Percentiles rank a stretch among this genome's conserved stretches.
Evolutionary conservation across 139 green algal species (phyloP).

Genomic region (Zygnema cylindricum): DNA sequence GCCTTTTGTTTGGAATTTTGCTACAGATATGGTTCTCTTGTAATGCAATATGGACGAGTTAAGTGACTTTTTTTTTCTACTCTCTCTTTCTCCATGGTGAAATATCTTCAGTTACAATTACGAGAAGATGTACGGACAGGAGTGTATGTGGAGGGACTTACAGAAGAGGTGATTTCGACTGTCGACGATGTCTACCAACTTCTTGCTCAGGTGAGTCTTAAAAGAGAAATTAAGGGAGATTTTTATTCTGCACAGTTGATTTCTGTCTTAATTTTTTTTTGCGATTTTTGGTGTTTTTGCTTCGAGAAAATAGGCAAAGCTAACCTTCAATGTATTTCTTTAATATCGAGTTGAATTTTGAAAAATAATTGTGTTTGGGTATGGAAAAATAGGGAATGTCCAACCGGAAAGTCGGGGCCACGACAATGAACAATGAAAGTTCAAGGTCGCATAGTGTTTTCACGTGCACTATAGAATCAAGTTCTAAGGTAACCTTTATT

Average conservation of each 20-base stretch:
- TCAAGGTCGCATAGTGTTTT: slow-evolving; percentile 91
- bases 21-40: too few species aligned
- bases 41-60: too few species aligned
- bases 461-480: slow-evolving; percentile 64
- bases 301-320: too few species aligned
- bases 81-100: too few species aligned
- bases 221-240: too few species aligned
- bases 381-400: slow-evolving; percentile 64
- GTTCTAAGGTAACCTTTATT: slow-evolving; percentile 40
- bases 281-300: too few species aligned
- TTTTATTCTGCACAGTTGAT: too few species aligned
- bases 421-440: slow-evolving; percentile 85
- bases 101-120: slow-evolving; percentile 11
- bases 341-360: too few species aligned
- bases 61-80: not conserved
- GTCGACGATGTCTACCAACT: slow-evolving; percentile 28
- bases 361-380: too few species aligned
- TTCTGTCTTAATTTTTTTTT: too few species aligned
- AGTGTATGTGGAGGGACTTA: slow-evolving; percentile 82
- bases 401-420: slow-evolving; percentile 81
- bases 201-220: slow-evolving; percentile 17
- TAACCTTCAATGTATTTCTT: too few species aligned
- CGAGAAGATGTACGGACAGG: slow-evolving; percentile 76
- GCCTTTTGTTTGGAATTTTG: too few species aligned
- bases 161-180: slow-evolving; percentile 64